phyloP scores from a whole-genome alignment of 2,329 filamentous ascomycete species.

The Aureobasidium sp. region DNA sequence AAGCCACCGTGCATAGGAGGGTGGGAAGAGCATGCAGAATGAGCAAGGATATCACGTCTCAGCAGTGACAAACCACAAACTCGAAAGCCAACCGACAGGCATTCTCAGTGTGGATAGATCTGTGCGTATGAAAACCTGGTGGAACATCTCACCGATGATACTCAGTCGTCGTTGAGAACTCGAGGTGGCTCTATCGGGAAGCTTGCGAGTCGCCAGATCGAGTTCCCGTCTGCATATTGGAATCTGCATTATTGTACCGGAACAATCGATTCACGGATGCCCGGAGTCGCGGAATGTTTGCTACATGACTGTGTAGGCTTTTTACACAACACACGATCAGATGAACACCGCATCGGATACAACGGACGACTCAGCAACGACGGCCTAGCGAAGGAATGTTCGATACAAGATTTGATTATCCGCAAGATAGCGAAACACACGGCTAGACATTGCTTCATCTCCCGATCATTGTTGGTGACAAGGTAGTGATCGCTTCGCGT shows the following conservation, averaged over 20 bases:
- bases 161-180: constrained; percentile 1
- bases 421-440: not conserved
- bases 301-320: not conserved
- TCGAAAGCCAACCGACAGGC: not conserved
- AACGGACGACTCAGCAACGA: constrained; percentile 11
- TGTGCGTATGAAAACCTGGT: not conserved
- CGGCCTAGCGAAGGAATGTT: constrained; percentile 7
- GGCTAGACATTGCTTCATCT: not conserved
- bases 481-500: not conserved
- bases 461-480: not conserved
- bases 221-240: not conserved
- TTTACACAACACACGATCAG: not conserved
- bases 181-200: not conserved
- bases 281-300: not conserved
- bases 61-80: not conserved
- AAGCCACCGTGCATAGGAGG: constrained; percentile 5
- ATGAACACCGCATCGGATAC: not conserved
- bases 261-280: not conserved
- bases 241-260: not conserved
- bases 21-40: not conserved
- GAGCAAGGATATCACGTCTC: constrained; percentile 13
- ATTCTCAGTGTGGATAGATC: not conserved
- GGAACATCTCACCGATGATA: not conserved
- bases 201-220: constrained; percentile 5
- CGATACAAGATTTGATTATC: constrained; percentile 12